Evolutionary conservation across 176 grass and related monocot species (phyloP).

Genomic region (Themeda triandra): DNA sequence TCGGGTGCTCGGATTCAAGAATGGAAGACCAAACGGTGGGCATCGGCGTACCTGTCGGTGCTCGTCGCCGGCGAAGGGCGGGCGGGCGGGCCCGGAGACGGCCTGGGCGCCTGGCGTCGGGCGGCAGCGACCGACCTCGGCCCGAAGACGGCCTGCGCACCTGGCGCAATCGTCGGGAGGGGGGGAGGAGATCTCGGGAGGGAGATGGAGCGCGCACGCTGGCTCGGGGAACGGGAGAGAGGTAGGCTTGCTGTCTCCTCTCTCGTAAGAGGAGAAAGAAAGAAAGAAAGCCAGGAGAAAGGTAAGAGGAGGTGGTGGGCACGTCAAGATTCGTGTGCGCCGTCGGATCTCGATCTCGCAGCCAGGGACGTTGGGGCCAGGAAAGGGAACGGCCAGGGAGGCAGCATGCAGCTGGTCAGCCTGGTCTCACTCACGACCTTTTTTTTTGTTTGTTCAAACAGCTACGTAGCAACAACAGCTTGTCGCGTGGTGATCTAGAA

Average conservation of each 20-base stretch:
- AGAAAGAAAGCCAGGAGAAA: no score
- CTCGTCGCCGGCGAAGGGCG: background rate
- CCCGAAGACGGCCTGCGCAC: background rate
- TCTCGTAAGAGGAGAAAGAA: background rate
- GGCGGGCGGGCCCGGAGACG: background rate
- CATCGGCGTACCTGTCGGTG: background rate
- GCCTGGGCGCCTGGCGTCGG: background rate
- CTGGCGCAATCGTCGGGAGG: background rate
- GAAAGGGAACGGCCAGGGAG: background rate
- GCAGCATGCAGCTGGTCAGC: background rate
- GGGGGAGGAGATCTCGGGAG: background rate
- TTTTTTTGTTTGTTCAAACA: background rate
- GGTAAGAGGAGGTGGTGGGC: slow-evolving; percentile 1
- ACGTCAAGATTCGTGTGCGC: background rate
- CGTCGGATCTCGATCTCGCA: slow-evolving; percentile 31
- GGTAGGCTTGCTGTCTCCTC: background rate
- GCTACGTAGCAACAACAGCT: background rate
- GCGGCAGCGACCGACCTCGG: background rate
- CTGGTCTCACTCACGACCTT: no score
- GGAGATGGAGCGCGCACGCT: background rate
- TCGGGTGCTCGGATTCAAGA: background rate
- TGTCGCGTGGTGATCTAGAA: background rate
- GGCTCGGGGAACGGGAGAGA: background rate
- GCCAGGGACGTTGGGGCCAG: background rate
- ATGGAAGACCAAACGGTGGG: background rate